Evolutionary conservation across 768 basidiomycete genomes (phyloP).

Genomic region (Tubosaeta sp.): DNA sequence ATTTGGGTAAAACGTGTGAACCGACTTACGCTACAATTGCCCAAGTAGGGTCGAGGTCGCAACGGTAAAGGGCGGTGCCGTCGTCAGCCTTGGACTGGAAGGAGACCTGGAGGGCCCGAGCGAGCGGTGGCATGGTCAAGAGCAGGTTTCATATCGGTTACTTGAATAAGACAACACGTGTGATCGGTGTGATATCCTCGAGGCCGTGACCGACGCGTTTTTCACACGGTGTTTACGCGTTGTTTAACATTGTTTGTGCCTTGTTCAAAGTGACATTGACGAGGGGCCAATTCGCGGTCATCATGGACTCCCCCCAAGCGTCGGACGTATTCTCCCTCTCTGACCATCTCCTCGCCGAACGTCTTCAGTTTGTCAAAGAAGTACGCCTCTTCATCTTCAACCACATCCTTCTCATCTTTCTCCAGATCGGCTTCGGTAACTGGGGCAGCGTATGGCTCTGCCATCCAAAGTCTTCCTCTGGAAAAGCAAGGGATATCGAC

Average conservation of each 20-base stretch:
- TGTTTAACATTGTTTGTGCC: conserved; percentile 24
- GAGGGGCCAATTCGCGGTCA: not conserved
- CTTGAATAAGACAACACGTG: conserved; percentile 14
- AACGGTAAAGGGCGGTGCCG: conserved; percentile 13
- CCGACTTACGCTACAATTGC: conserved; percentile 38
- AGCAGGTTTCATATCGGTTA: too few species aligned
- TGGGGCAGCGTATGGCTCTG: conserved; percentile 92
- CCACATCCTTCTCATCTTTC: conserved; percentile 1
- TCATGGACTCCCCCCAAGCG: conserved; percentile 24
- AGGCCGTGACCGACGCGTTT: conserved; percentile 19
- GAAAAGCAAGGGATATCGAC: conserved; percentile 44
- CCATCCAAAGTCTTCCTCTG: conserved; percentile 48
- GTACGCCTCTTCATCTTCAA: conserved; percentile 32
- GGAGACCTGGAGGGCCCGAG: conserved; percentile 21
- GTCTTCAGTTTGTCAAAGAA: conserved; percentile 73
- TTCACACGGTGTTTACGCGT: conserved; percentile 29
- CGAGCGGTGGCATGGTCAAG: conserved; percentile 14
- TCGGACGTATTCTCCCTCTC: conserved; percentile 71
- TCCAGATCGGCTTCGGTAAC: conserved; percentile 86
- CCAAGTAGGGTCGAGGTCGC: conserved; percentile 46
- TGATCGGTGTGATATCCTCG: conserved; percentile 14
- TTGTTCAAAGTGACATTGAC: conserved; percentile 20
- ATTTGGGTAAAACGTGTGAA: not conserved
- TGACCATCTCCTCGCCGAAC: conserved; percentile 66
- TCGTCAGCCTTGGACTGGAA: conserved; percentile 19